A percentile compares a stretch with the other conserved stretches of the same genome.
Conservation (phyloP, 352 stramenopile genomes). For the Phytophthora syringae region DNA sequence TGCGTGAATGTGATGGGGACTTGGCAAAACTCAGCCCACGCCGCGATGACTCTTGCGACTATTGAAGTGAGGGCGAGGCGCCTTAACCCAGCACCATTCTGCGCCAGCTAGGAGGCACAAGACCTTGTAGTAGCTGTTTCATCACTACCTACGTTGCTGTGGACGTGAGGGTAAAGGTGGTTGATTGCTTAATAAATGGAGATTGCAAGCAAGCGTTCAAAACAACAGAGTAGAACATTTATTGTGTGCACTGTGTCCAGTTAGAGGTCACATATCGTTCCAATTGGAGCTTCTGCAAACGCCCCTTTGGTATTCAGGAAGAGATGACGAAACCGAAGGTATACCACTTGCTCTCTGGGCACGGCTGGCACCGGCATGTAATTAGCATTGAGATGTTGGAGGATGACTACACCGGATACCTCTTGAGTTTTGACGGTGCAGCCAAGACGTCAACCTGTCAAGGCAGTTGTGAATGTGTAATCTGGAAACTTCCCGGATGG, state of each 20-base stretch:
- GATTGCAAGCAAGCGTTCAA: no score
- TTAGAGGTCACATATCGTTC: no score
- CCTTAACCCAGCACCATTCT: no score
- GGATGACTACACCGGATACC: not conserved
- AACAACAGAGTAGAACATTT: no score
- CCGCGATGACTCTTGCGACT: no score
- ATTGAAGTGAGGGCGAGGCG: no score
- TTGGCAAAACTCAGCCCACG: not conserved
- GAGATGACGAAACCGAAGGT: not conserved
- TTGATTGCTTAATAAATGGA: no score
- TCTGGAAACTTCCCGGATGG: slow-evolving; percentile 5
- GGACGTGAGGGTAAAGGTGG: no score
- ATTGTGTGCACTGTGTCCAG: no score
- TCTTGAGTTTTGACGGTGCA: slow-evolving; percentile 12
- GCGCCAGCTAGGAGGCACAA: no score
- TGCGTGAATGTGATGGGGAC: not conserved
- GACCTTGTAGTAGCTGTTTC: no score
- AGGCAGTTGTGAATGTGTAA: not conserved
- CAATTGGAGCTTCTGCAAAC: not conserved
- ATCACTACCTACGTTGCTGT: no score
- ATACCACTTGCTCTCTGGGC: not conserved
- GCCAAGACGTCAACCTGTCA: not conserved
- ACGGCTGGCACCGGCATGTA: not conserved
- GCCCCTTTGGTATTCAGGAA: not conserved
- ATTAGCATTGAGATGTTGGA: slow-evolving; percentile 7